phyloP scores from a whole-genome alignment of 116 monocot species.

The Phalaenopsis hybrid region DNA sequence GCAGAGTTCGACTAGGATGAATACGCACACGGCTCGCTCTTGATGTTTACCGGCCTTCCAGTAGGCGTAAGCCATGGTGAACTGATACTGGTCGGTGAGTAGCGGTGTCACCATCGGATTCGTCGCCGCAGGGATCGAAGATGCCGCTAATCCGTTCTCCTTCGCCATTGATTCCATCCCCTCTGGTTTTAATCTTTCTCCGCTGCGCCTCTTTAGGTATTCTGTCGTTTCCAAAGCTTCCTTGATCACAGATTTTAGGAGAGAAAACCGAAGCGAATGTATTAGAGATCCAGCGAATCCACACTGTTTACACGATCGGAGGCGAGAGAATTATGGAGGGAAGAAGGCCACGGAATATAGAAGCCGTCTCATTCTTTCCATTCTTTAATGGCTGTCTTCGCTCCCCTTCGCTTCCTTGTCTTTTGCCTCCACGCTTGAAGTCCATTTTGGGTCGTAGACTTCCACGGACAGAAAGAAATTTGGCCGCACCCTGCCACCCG shows the following conservation, averaged over 20 bases:
- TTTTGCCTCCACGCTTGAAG: too few species aligned
- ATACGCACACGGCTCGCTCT: constrained; percentile 84
- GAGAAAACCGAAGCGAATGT: not conserved
- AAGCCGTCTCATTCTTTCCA: not conserved
- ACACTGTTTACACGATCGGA: not conserved
- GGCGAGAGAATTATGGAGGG: not conserved
- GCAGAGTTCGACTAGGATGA: not conserved
- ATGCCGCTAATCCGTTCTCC: constrained; percentile 12
- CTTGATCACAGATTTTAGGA: not conserved
- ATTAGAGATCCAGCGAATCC: not conserved
- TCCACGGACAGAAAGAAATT: too few species aligned
- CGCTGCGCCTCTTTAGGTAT: not conserved
- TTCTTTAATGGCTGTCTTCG: not conserved
- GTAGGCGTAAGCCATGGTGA: constrained; percentile 98
- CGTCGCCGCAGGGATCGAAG: constrained; percentile 52
- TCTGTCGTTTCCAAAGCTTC: not conserved
- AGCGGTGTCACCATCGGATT: constrained; percentile 95
- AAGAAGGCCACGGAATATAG: not conserved
- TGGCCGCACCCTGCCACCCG: too few species aligned
- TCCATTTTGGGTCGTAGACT: too few species aligned
- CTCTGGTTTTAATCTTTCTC: too few species aligned
- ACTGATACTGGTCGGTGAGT: constrained; percentile 94
- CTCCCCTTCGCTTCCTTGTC: not conserved
- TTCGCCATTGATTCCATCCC: constrained; percentile 11
- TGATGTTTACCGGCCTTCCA: constrained; percentile 95